Evolutionary conservation across 768 basidiomycete species (phyloP), one percentile per base, ranked within the genome.

Genomic region (Leccinum barrowsii): DNA sequence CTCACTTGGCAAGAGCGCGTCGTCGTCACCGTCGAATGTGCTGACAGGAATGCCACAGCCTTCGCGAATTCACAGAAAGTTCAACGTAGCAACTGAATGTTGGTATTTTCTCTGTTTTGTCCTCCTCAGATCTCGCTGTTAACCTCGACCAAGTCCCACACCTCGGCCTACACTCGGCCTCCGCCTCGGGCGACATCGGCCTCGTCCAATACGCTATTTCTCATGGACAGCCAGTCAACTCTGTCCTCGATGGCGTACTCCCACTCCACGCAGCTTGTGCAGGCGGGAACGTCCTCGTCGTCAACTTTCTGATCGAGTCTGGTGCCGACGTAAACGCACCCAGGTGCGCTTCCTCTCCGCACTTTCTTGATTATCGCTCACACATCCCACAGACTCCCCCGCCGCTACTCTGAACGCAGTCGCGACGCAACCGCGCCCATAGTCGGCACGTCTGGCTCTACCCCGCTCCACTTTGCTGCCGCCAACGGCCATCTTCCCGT

Each of bases 241-340:
- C 94, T 5, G 92, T 97, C 32, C 83, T 98, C 54, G 92, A 96
- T 69, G 97, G 97, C 35, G 90, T 99, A 3, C 85, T 97, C n/a
- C 95, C 97, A 3, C 80, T 99, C 8, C 97, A 99, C 70, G 95
- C 94, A 4, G 97, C 96, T 2, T 91, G 86, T 64, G 90, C 93
- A 0, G 92, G 92, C 22, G 97, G 97, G 2, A 91, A 85, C 68
- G 91, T 90, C 56, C 82, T 86, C 57, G 90, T 98, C 47, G 94
- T 98, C 42, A 83, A 85, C 66, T 80, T 95, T 62, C 77, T 99
- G 49, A 89, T 99, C 67, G 92, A 97, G 60, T 78, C 86, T 58
- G 96, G 97, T 21, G 97, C 97, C n/a, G 97, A 99, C 70, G 96
- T 98, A 30, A 98, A 98, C 74, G 94, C 94, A 4, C 89, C 93